Percentiles rank a stretch among this genome's conserved stretches.
Conservation (phyloP, 257 asterid species). For the Solanum appendiculatum region DNA sequence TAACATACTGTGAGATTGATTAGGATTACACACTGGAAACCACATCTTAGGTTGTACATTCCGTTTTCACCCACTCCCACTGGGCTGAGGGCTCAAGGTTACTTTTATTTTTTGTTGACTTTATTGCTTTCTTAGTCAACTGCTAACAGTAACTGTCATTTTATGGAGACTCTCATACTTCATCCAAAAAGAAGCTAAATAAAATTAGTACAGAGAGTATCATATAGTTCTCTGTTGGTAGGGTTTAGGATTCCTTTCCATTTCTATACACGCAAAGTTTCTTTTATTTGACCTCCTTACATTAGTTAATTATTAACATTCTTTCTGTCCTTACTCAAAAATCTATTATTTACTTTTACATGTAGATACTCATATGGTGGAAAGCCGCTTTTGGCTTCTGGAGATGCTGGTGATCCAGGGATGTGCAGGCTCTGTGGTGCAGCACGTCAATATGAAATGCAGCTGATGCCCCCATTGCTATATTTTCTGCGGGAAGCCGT, state of each 20-base stretch:
- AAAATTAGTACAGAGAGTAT: background rate
- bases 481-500: constrained; percentile 69
- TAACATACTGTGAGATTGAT: background rate
- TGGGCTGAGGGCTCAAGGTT: background rate
- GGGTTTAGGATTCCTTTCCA: background rate
- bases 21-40: background rate
- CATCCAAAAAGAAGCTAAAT: background rate
- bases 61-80: background rate
- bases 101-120: background rate
- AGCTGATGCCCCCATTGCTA: constrained; percentile 75
- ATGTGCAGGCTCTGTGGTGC: constrained; percentile 62
- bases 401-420: constrained; percentile 31
- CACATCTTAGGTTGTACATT: background rate
- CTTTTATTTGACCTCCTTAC: background rate
- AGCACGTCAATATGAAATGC: constrained; percentile 70
- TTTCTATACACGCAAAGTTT: background rate
- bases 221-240: background rate
- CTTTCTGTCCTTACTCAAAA: background rate
- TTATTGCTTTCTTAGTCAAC: background rate
- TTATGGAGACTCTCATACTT: background rate
- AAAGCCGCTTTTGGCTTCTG: constrained; percentile 56
- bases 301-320: background rate
- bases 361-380: constrained; percentile 74
- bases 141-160: background rate
- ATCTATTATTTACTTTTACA: background rate